Evolutionary conservation across 2,329 filamentous ascomycete species (phyloP), one percentile per base, ranked within the genome.

Genomic region (Alternaria solani): DNA sequence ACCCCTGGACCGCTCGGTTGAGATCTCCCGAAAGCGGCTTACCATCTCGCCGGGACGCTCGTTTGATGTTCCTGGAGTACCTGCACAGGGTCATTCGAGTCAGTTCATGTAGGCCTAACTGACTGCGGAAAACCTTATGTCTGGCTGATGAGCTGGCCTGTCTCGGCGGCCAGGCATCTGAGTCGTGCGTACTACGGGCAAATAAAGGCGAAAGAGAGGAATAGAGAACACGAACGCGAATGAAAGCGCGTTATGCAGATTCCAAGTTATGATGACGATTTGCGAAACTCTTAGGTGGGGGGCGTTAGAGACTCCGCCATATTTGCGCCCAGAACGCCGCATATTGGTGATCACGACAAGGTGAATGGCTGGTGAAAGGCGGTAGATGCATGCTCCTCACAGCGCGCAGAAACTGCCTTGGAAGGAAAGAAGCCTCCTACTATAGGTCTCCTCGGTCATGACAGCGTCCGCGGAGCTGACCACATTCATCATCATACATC

Each of bases 1-100:
- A 51, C 53, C 51, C 51, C 60, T 61, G 59, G 54, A 53, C 54
- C 44, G 54, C 59, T 62, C 56, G 65, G 51, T 43, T 60, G 53
- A 59, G 53, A 64, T 57, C 47, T 39, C 57, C 63, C 59, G 63
- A 56, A 20, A 32, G 23, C 43, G 44, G 53, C 43, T 52, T 62
- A 64, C 62, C 64, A 46, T 39, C 23, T 49, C 23, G 42, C 47
- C 51, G 59, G 62, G 57, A 46, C 51, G 26, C 32, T 28, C 26
- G 46, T 28, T 53, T 23, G 34, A 47, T 42, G 39, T 34, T 26
- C 36, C 53, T 52, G 43, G 41, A 51, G 47, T 52, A 55, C 41
- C 51, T 57, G 52, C 55, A 46, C 49, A 38, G 23, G 34, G 54
- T 43, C 26, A 26, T 30, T 18, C 59, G 62, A 62, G 54, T 63